Evolutionary conservation across 1,284 basidiomycete species (phyloP).

Genomic region (Puccinia coronata): DNA sequence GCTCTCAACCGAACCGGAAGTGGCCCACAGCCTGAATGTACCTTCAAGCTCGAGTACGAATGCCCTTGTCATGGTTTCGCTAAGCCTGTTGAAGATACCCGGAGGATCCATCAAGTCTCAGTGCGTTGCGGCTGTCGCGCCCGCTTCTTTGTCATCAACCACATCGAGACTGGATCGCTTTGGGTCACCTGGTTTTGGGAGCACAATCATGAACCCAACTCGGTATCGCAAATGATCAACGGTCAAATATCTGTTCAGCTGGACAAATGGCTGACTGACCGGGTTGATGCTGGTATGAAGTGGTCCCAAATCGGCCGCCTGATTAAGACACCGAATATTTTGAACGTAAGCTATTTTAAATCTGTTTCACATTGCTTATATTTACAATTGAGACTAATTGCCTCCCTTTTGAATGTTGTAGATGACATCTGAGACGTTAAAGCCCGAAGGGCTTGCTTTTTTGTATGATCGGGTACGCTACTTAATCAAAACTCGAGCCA

Average conservation of each 20-base stretch:
- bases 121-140: background rate
- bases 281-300: background rate
- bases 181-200: background rate
- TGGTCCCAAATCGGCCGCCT: background rate
- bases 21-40: too few species aligned
- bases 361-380: background rate
- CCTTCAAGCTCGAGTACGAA: conserved; percentile 4
- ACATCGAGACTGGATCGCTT: background rate
- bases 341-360: too few species aligned
- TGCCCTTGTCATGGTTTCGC: background rate
- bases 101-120: background rate
- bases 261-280: background rate
- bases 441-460: background rate
- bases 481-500: too few species aligned
- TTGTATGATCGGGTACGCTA: background rate
- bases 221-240: background rate
- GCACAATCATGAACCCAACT: background rate
- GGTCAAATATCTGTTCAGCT: background rate
- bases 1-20: too few species aligned
- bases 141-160: background rate
- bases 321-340: background rate
- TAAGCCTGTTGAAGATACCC: background rate
- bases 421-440: too few species aligned
- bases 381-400: too few species aligned
- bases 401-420: too few species aligned